Evolutionary conservation across 192 early-diverging fungal species (phyloP), one percentile per base, ranked within the genome.

Genomic region (Podila epigama): DNA sequence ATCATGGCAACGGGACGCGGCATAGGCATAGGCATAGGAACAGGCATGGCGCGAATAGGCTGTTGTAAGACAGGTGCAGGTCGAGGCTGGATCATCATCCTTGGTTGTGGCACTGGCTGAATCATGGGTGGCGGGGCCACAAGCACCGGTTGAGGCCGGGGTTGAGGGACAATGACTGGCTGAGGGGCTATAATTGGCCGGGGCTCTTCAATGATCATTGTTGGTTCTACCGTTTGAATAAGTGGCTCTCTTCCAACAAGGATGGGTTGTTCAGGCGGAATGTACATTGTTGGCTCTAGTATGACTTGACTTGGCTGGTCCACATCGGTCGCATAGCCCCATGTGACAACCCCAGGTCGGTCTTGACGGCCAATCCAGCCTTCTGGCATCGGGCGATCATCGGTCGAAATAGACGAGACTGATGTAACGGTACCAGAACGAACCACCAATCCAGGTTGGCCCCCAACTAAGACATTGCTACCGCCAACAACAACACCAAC

Each of bases 241-340:
- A 32, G 9, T 36, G 55, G 32, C 32, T 20, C 29, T 4, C 6
- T 29, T 37, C 18, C 64, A 9, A 75, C 64, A 35, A 77, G 68
- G 12, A 53, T 48, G 12, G 61, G 57, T 8, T 48, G 27, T 29
- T 68, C 65, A 5, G 48, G 60, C 18, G 60, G 66, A 28, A 64
- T 68, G 22, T 63, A 64, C 0, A 68, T 16, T 1, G 35, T 40
- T 28, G 73, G 73, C 13, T 61, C 66, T 9, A 66, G 41, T n/a
- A 18, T 48, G 5, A 41, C 60, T 41, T 57, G 51, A 12, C 58
- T 34, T 7, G 51, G 58, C 41, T 53, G 63, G 12, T 52, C 41
- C 27, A 77, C 68, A n/a, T 68, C 73, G 15, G 63, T 66, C 15
- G 41, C 61, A 41, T 57, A 33, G 0, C 71, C 71, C 71, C 71